Evolutionary conservation across 441 rosid genomes (phyloP).

Genomic region (Pelargonium australe): DNA sequence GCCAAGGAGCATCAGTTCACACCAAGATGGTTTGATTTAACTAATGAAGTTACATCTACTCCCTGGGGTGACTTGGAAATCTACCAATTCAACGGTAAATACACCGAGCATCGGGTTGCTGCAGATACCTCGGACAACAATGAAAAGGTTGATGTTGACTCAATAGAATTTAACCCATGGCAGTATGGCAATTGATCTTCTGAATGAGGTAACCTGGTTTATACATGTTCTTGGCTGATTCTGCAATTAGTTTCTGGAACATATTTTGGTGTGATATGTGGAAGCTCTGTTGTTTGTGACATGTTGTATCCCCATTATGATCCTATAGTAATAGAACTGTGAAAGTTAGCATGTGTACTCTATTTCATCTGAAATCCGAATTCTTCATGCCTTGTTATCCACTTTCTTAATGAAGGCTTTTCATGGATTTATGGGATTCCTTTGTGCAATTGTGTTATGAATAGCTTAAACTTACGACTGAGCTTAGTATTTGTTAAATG

Average conservation of each 20-base stretch:
- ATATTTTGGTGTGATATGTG: constrained; percentile 19
- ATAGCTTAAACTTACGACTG: too few relatives aligned
- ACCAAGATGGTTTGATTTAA: constrained; percentile 82
- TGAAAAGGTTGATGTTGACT: constrained; percentile 34
- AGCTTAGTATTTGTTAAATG: too few relatives aligned
- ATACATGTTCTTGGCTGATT: constrained; percentile 5
- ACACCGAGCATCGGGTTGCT: constrained; percentile 51
- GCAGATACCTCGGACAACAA: constrained; percentile 40
- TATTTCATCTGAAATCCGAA: too few relatives aligned
- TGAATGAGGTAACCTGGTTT: constrained; percentile 26
- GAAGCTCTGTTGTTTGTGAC: neutral
- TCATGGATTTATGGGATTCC: too few relatives aligned
- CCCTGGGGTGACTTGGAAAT: constrained; percentile 99
- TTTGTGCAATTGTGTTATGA: too few relatives aligned
- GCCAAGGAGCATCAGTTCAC: constrained; percentile 55
- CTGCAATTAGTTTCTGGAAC: constrained; percentile 19
- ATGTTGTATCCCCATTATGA: too few relatives aligned
- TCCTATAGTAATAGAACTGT: too few relatives aligned
- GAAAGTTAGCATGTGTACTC: too few relatives aligned
- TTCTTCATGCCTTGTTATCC: too few relatives aligned
- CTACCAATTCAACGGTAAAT: constrained; percentile 76
- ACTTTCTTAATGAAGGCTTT: too few relatives aligned
- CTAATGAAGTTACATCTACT: constrained; percentile 65
- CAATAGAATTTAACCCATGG: constrained; percentile 60
- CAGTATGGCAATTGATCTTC: constrained; percentile 47